Evolutionary conservation across 305 asterid species (phyloP), one percentile per base, ranked within the genome.

Genomic region (Fraxinus angustifolia): DNA sequence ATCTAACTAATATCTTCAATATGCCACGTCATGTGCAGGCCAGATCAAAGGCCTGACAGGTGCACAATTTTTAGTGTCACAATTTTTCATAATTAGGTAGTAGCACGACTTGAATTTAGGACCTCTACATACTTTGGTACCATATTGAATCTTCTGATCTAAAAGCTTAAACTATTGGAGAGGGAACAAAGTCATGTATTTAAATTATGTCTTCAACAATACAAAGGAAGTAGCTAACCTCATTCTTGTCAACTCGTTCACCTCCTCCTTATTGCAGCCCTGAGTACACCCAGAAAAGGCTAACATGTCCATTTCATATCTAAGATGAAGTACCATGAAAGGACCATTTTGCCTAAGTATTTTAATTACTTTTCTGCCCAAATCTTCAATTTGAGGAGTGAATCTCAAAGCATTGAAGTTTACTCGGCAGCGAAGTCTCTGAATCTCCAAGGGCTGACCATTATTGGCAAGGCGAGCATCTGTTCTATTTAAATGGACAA

Each of bases 261-360:
- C 90, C 86, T 93, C 96, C 42, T 87, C 93, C 4, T 60, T 36
- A 75, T 87, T 91, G 89, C 96, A 93, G 56, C 97, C 97, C 80
- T 90, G 94, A 26, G 91, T 91, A 81, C 97, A 93, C 58, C 97
- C 97, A 74, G 97, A 91, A 82, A 93, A 93, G 0, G 97, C 97
- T 82, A 93, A 83, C 97, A 93, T 93, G 87, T 93, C 97, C 97
- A 93, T 93, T 87, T 93, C 97, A 40, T 90, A 93, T 83, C 97
- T 89, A 53, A 93, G 94, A 84, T 93, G 97, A 76, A 93, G 97
- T 34, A 93, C 97, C 48, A 93, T 73, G 84, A 93, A 90, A 23
- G 93, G 95, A 14, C 97, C 97, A 33, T 90, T 93, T 81, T 85
- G 87, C 84, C 96, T 84, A 23, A 93, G 88, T 78, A 93, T 89